Conservation (phyloP, 1,139 yeast species). For the Zygoascus sp. region DNA sequence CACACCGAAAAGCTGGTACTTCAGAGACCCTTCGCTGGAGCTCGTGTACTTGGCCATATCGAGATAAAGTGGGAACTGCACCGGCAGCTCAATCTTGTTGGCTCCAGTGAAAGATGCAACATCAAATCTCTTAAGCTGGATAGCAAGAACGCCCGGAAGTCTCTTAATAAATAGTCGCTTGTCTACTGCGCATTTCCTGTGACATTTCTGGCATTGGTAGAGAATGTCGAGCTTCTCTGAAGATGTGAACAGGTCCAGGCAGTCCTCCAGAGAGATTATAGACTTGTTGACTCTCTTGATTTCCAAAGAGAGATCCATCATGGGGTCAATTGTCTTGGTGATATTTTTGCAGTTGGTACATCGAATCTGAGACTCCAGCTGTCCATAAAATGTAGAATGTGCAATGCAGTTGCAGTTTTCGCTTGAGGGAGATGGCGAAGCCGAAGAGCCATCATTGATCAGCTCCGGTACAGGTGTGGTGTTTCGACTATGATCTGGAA, state of each 20-base stretch:
- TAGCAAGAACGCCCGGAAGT: slow-evolving; percentile 71
- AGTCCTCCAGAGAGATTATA: slow-evolving; percentile 46
- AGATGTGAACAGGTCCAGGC: slow-evolving; percentile 71
- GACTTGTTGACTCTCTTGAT: slow-evolving; percentile 23
- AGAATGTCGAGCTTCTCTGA: slow-evolving; percentile 70
- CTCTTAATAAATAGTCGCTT: slow-evolving; percentile 66
- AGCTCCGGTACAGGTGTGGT: slow-evolving; percentile 6
- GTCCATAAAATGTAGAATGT: slow-evolving; percentile 76
- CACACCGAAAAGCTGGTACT: slow-evolving; percentile 79
- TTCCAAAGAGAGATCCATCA: slow-evolving; percentile 83
- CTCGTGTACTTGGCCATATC: slow-evolving; percentile 63
- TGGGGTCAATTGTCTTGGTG: slow-evolving; percentile 77
- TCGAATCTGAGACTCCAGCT: slow-evolving; percentile 64
- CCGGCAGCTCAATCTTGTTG: slow-evolving; percentile 70
- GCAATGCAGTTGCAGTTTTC: slow-evolving; percentile 66
- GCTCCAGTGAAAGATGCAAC: slow-evolving; percentile 41
- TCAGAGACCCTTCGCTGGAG: slow-evolving; percentile 27
- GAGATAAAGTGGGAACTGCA: slow-evolving; percentile 65
- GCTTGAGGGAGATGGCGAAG: slow-evolving; percentile 15
- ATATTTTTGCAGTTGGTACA: slow-evolving; percentile 64
- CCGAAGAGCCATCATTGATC: slow-evolving; percentile 2
- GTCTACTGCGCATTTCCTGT: slow-evolving; percentile 55
- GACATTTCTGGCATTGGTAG: slow-evolving; percentile 67
- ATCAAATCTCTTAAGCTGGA: slow-evolving; percentile 85
- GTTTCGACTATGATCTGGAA: slow-evolving; percentile 7